These are phyloP conservation scores for Trichothecium sympodiale DNA, from an alignment of 2,329 filamentous ascomycete species.

Conservation along the genomic window DNA sequence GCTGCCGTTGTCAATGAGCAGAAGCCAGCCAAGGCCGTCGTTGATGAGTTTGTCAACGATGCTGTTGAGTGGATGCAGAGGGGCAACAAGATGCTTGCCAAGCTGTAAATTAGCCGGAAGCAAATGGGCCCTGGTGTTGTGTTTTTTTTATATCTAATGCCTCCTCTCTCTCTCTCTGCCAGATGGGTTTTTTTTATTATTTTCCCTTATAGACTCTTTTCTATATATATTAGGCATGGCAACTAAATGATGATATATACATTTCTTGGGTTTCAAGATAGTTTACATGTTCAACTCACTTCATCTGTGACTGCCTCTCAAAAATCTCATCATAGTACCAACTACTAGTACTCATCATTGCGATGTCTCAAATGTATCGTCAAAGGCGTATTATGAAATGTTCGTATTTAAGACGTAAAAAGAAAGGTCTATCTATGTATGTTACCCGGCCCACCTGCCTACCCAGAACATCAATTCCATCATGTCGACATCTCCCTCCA, in stretches of 20 bases:
- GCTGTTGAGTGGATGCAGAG: conserved; percentile 61
- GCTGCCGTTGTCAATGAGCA: conserved; percentile 88
- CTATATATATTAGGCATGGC: background rate
- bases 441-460: background rate
- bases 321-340: no score
- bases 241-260: background rate
- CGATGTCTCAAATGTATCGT: no score
- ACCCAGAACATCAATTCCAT: background rate
- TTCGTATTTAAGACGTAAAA: no score
- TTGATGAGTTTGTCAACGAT: conserved; percentile 86
- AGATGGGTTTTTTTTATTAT: background rate
- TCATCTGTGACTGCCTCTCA: background rate
- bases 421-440: background rate
- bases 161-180: background rate
- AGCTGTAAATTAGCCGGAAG: no score
- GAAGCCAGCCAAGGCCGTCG: conserved; percentile 81
- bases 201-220: background rate
- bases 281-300: no score
- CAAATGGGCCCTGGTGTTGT: background rate
- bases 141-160: background rate
- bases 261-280: no score
- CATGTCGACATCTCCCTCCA: conserved; percentile 1
- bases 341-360: no score
- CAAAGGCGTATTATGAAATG: no score
- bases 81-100: conserved; percentile 58